phyloP scores from a whole-genome alignment of 2,329 filamentous ascomycete species.

The Didymella pinodella region DNA sequence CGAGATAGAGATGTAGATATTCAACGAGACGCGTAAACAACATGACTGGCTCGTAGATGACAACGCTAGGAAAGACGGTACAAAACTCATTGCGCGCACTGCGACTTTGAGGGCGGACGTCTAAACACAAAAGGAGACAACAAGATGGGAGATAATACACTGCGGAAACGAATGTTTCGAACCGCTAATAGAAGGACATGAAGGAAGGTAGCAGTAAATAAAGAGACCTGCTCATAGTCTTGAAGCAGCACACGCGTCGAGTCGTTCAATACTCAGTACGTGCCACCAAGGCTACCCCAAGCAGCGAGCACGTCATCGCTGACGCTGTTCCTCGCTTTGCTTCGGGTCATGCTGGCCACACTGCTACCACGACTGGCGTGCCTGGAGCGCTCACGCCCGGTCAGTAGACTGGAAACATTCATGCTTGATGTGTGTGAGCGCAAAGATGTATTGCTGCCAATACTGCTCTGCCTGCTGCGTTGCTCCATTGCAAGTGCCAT shows the following conservation, averaged over 20 bases:
- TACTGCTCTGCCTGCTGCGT: conserved; percentile 34
- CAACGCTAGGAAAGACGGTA: conserved; percentile 1
- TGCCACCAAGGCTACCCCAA: conserved; percentile 57
- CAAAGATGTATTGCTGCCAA: conserved; percentile 25
- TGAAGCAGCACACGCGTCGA: background rate
- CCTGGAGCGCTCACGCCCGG: conserved; percentile 20
- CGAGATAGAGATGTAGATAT: background rate
- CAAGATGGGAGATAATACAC: conserved; percentile 2
- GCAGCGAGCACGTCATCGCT: conserved; percentile 58
- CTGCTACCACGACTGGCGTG: conserved; percentile 37
- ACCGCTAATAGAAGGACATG: conserved; percentile 1
- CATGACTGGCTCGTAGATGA: conserved; percentile 6
- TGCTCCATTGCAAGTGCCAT: conserved; percentile 6
- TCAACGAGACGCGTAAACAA: conserved; percentile 6
- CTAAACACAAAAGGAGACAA: background rate
- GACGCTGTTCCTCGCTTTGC: conserved; percentile 47
- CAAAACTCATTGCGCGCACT: conserved; percentile 17
- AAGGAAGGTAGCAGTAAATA: background rate
- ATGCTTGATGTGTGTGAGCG: conserved; percentile 18
- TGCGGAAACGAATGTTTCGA: conserved; percentile 2
- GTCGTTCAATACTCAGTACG: conserved; percentile 26
- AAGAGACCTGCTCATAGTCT: background rate
- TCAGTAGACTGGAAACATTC: conserved; percentile 11
- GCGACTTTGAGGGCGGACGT: conserved; percentile 13
- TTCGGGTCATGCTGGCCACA: conserved; percentile 31